Base-by-base conservation (phyloP, 1,284 basidiomycete species). In the Phaffia rhodozyma region DNA sequence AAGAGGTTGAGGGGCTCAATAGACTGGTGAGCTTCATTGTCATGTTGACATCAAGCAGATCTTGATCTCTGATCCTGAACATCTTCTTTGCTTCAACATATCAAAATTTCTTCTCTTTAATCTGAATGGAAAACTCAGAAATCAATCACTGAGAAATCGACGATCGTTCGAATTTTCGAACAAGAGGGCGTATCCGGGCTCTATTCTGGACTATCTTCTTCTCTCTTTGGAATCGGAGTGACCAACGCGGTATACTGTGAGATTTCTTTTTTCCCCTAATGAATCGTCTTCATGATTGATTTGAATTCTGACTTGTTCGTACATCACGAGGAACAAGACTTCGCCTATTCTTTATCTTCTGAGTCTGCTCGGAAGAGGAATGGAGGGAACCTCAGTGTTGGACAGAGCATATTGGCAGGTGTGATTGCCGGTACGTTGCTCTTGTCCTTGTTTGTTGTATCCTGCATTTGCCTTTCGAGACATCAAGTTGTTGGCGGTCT, bases 121-220 rank as follows among this genome's bases (percentile, higher is more conserved):
- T 43, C 38, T 43, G 38, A 43, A 43, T 11, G 38, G n/a, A 16
- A 43, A 43, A 43, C 13, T 43, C 16, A 43, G 52, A 53, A 53
- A 18, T 27, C 32, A 53, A 53, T 43, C 38, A 43, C 38, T 43
- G 38, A 43, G 16, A 43, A 43, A 49, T 34, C 53, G 20, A 65
- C 83, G 11, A 78, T 93, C 43, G 69, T 85, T 55, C 86, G 89
- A 73, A 86, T 88, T 67, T 77, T 94, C 72, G 85, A 86, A 74
- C 81, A 85, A 47, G 93, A 98, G 76, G 96, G 96, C 27, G 69
- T 92, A 25, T 70, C 81, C 0, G 92, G 91, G 1, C 78, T 98
- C 25, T 98, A 97, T 74, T 87, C 85, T 67, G 94, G 94, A 1
- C 77, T 98, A 27, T 83, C 81, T 68, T 91, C 91, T 29, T 90